Evolutionary conservation across 306 rosid genomes (phyloP).

Genomic region (Sechiopsis laciniata): DNA sequence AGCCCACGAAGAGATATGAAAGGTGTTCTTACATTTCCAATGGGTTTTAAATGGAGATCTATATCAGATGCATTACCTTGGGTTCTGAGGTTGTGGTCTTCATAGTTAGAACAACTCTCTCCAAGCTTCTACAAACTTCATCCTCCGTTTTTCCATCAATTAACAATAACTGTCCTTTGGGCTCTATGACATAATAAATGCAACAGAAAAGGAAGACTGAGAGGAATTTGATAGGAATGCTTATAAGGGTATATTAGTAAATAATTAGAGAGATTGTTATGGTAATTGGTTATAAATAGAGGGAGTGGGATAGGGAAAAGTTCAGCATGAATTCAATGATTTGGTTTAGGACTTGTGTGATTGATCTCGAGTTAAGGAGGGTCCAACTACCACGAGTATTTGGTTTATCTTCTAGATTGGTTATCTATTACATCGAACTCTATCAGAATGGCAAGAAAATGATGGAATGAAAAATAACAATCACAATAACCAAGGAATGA

Average conservation of each 20-base stretch:
- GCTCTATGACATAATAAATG: slow-evolving; percentile 40
- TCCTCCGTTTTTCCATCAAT: slow-evolving; percentile 91
- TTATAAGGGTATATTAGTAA: no score
- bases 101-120: slow-evolving; percentile 92
- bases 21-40: background rate
- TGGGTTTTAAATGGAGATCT: background rate
- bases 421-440: no score
- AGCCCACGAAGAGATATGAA: background rate
- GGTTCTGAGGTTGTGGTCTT: slow-evolving; percentile 82
- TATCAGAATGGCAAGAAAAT: no score
- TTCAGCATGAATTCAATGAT: no score
- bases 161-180: slow-evolving; percentile 87
- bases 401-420: no score
- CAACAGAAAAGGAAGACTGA: background rate
- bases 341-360: no score
- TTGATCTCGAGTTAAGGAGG: no score
- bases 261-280: no score
- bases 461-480: background rate
- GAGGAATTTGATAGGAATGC: background rate
- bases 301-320: no score
- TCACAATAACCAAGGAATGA: background rate
- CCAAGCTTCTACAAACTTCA: slow-evolving; percentile 80
- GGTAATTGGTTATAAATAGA: no score
- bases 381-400: no score
- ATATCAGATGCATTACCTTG: slow-evolving; percentile 48